Conservation (phyloP, 2,329 filamentous ascomycete genomes). For the Aspergillus intermedius region DNA sequence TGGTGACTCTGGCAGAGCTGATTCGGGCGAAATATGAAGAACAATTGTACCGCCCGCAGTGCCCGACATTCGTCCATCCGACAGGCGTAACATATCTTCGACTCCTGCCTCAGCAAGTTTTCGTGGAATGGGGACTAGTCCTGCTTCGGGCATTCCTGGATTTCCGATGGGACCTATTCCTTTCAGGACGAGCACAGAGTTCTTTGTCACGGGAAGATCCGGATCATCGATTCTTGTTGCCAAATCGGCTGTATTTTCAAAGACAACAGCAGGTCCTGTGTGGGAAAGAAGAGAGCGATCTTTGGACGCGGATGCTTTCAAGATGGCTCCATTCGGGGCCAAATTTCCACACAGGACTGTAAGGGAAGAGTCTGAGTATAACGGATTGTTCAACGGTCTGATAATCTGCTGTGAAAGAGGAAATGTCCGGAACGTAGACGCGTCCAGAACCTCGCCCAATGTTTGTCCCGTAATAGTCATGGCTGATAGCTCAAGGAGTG, state of each 20-base stretch:
- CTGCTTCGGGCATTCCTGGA: slow-evolving; percentile 49
- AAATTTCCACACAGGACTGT: slow-evolving; percentile 44
- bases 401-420: slow-evolving; percentile 39
- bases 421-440: slow-evolving; percentile 37
- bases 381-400: slow-evolving; percentile 38
- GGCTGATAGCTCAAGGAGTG: slow-evolving; percentile 42
- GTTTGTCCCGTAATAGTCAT: slow-evolving; percentile 44
- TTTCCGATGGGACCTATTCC: slow-evolving; percentile 47
- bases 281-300: slow-evolving; percentile 40
- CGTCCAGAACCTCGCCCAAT: slow-evolving; percentile 41
- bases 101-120: slow-evolving; percentile 45
- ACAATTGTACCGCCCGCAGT: slow-evolving; percentile 52
- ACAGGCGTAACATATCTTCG: slow-evolving; percentile 48
- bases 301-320: slow-evolving; percentile 48
- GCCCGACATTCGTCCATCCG: slow-evolving; percentile 51
- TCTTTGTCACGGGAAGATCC: slow-evolving; percentile 36
- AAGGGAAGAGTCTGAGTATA: slow-evolving; percentile 42
- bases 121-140: slow-evolving; percentile 45
- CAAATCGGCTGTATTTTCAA: slow-evolving; percentile 43
- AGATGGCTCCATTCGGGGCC: slow-evolving; percentile 43
- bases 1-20: slow-evolving; percentile 41
- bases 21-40: slow-evolving; percentile 49
- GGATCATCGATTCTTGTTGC: slow-evolving; percentile 42
- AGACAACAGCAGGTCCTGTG: slow-evolving; percentile 43
- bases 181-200: slow-evolving; percentile 45